phyloP scores from a whole-genome alignment of 805 yeast genomes.

The Kodamaea kaohsiungensis region DNA sequence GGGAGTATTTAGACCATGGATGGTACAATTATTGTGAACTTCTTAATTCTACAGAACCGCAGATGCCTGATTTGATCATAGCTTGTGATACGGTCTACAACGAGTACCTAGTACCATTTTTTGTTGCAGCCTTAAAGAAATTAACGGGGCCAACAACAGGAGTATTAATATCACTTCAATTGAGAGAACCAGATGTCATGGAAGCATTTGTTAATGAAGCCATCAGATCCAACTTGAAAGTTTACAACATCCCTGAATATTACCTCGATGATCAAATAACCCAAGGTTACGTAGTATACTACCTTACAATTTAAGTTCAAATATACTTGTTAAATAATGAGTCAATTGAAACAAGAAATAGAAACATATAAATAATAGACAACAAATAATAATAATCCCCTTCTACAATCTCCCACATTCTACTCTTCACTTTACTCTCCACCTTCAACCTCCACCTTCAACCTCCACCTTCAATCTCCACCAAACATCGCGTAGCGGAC shows the following conservation, averaged over 20 bases:
- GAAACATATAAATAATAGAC: background rate
- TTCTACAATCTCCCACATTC: background rate
- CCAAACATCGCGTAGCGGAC: background rate
- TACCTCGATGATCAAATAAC: slow-evolving; percentile 31
- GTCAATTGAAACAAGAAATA: too few relatives aligned
- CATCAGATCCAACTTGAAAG: slow-evolving; percentile 29
- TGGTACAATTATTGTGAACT: slow-evolving; percentile 18
- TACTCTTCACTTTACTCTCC: background rate
- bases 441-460: background rate
- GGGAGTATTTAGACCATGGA: slow-evolving; percentile 54
- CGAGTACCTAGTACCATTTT: slow-evolving; percentile 53
- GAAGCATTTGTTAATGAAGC: slow-evolving; percentile 45
- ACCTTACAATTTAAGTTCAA: too few relatives aligned
- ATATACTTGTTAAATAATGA: too few relatives aligned
- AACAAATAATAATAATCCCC: background rate
- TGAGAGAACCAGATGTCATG: slow-evolving; percentile 52
- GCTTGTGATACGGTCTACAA: slow-evolving; percentile 72
- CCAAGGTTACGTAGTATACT: slow-evolving; percentile 50
- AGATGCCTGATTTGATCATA: slow-evolving; percentile 47
- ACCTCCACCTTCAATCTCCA: background rate
- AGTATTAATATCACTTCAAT: slow-evolving; percentile 49
- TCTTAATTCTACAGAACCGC: slow-evolving; percentile 5
- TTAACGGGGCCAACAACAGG: slow-evolving; percentile 37
- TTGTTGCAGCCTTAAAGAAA: slow-evolving; percentile 43
- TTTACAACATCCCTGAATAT: slow-evolving; percentile 34